Evolutionary conservation across 306 rosid genomes (phyloP).

Genomic region (Ormosia semicastrata): DNA sequence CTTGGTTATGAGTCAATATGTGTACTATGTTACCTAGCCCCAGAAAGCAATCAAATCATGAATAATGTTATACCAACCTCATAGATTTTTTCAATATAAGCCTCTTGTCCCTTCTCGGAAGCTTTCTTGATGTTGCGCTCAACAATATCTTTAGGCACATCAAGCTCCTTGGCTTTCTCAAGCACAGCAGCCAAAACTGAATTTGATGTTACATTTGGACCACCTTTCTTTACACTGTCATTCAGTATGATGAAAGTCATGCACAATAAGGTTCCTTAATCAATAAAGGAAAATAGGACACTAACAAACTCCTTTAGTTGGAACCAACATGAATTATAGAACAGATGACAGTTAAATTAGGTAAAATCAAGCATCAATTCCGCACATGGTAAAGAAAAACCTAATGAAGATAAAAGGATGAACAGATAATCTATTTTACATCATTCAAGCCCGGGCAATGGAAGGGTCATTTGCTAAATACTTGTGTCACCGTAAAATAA

Average conservation of each 20-base stretch:
- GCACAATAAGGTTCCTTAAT: conserved; percentile 4
- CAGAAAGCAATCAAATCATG: conserved; percentile 20
- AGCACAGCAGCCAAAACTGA: conserved; percentile 68
- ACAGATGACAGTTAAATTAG: neutral
- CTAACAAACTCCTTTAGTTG: conserved; percentile 8
- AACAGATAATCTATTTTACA: neutral
- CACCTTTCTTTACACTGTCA: conserved; percentile 75
- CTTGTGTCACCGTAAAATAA: neutral
- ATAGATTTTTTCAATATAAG: conserved; percentile 78
- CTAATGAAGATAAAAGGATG: neutral
- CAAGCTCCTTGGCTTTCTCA: conserved; percentile 93
- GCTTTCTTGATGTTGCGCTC: conserved; percentile 92
- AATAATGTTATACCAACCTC: conserved; percentile 56
- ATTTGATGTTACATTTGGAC: conserved; percentile 75
- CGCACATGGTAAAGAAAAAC: neutral
- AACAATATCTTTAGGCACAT: conserved; percentile 83
- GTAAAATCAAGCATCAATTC: neutral
- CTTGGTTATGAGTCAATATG: neutral
- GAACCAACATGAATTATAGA: conserved; percentile 11
- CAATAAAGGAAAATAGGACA: neutral
- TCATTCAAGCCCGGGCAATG: neutral
- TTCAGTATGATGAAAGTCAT: conserved; percentile 7
- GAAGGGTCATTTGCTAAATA: neutral
- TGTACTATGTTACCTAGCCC: neutral
- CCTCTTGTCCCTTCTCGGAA: conserved; percentile 92